Conservation (phyloP, 345 rosid species). For the Lumnitzera littorea region DNA sequence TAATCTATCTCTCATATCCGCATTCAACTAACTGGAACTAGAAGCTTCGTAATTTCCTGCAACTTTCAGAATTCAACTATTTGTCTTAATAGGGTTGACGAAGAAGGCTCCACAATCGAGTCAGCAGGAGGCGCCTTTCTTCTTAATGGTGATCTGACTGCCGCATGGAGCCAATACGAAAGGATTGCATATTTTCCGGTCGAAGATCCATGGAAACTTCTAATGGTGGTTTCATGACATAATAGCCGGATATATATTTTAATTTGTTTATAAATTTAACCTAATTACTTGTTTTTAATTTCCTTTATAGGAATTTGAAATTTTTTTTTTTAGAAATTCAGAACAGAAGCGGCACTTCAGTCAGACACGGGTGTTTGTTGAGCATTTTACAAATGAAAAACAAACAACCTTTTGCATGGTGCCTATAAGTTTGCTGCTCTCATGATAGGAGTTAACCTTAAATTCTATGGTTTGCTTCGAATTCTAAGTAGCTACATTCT, state of each 20-base stretch:
- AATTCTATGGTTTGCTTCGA: conserved; percentile 16
- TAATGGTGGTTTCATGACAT: conserved; percentile 8
- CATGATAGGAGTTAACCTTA: conserved; percentile 7
- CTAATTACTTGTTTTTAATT: too few species aligned
- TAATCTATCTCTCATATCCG: too few species aligned
- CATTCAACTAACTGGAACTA: too few species aligned
- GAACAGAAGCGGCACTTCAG: neutral
- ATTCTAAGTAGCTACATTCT: conserved; percentile 18
- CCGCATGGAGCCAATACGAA: conserved; percentile 27
- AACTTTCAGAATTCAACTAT: neutral
- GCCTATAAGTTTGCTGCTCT: conserved; percentile 7
- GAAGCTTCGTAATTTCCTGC: neutral
- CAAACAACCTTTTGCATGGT: conserved; percentile 17
- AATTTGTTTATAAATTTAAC: neutral
- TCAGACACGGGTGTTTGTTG: conserved; percentile 21
- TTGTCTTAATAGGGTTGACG: neutral
- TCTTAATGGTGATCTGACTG: conserved; percentile 19
- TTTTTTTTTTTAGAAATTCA: neutral
- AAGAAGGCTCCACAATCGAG: conserved; percentile 17
- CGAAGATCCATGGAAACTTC: conserved; percentile 7
- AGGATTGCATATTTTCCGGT: neutral
- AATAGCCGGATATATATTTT: conserved; percentile 15
- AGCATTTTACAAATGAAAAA: neutral
- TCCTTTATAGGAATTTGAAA: too few species aligned
- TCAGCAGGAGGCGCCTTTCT: conserved; percentile 20